Evolutionary conservation across 768 basidiomycete species (phyloP).

Genomic region (Mycena alexandri): DNA sequence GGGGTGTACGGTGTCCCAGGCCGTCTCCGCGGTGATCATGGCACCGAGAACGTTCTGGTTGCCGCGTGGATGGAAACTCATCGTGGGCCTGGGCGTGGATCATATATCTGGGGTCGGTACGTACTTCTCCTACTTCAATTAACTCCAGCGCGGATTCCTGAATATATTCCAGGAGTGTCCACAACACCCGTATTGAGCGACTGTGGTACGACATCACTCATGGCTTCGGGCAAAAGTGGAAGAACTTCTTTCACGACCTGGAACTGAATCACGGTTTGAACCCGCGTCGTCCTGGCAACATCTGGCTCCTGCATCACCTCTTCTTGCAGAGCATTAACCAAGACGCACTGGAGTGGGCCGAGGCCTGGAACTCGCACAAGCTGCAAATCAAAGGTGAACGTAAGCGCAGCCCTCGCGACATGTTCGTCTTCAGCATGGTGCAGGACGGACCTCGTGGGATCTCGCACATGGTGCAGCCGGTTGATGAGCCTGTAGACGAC

Average conservation of each 20-base stretch:
- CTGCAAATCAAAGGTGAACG: constrained; percentile 24
- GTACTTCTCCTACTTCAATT: not conserved
- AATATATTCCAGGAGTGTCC: constrained; percentile 22
- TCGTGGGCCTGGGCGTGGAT: not conserved
- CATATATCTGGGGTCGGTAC: constrained; percentile 15
- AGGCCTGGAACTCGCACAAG: constrained; percentile 46
- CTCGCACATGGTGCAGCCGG: not conserved
- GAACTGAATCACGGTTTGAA: constrained; percentile 42
- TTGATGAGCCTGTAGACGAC: constrained; percentile 14
- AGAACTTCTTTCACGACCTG: constrained; percentile 44
- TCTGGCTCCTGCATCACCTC: constrained; percentile 48
- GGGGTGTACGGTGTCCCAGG: constrained; percentile 46
- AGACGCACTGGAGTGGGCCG: constrained; percentile 43
- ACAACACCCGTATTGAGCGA: constrained; percentile 38
- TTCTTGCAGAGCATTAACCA: constrained; percentile 43
- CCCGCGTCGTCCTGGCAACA: constrained; percentile 32
- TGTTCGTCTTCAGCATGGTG: constrained; percentile 39
- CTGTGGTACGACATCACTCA: constrained; percentile 48
- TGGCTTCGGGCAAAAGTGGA: constrained; percentile 46
- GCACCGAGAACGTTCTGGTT: constrained; percentile 7
- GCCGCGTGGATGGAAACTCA: not conserved
- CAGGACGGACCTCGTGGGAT: constrained; percentile 35
- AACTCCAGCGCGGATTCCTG: not conserved
- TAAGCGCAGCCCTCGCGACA: constrained; percentile 32
- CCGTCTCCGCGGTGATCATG: constrained; percentile 36